Evolutionary conservation across 1,284 basidiomycete genomes (phyloP), one percentile per base, ranked within the genome.

Genomic region (Xerocomus nothofagi): DNA sequence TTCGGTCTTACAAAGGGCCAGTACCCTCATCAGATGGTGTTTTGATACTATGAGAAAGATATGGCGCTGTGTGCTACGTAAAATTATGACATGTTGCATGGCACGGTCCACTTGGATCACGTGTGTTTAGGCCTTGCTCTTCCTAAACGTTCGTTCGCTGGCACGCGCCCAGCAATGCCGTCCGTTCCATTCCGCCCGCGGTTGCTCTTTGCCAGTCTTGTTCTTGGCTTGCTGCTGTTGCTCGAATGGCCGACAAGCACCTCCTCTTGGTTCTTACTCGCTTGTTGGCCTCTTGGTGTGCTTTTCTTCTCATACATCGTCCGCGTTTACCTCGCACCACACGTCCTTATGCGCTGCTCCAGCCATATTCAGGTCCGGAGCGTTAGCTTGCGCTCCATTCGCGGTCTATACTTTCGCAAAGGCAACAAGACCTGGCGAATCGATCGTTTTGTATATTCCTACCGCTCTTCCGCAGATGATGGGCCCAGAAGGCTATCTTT

Each of bases 1-100:
- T 99, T 91, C 81, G 93, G 93, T 69, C 82, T 99, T 58, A 94
- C 92, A 66, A 98, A 96, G 82, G 93, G 94, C 57, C 90, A 91
- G 71, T 91, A 81, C 79, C 90, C 93, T 67, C 93, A 96, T 75
- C 81, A 89, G 72, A 69, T 96, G 73, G 79, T 79, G 57, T 95
- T 95, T 79, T 95, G 77, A 85, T 45, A 30, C 41, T 50, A 49
- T 37, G 55, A 37, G 58, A 49, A 49, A 39, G 37, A 49, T 47
- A 43, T 57, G 47, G 23, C 38, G 44, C 44, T 32, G 18, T 62
- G 58, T 62, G 58, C 49, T 47, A 55, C 54, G 57, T 64, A 61
- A 52, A 49, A 26, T 43, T 60, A 68, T 55, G 61, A 51, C 56
- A 56, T 56, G 52, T 33, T 20, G 24, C 47, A 58, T 33, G 44